phyloP scores from a whole-genome alignment of 192 early-diverging fungal species.

The Umbelopsis sp. region DNA sequence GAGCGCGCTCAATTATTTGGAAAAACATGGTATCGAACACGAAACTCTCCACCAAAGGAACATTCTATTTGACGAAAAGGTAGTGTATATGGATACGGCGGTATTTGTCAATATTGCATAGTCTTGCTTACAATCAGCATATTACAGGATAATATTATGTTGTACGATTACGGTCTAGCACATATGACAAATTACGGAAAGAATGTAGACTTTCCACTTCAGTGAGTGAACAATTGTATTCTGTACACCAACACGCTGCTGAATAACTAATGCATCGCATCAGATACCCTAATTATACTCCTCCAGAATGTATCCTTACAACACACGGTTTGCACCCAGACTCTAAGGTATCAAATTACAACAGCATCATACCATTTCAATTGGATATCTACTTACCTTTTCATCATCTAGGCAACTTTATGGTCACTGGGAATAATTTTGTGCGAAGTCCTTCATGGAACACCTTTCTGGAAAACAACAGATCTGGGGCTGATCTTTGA shows the following conservation, averaged over 20 bases:
- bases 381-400: not conserved
- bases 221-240: constrained; percentile 32
- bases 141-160: constrained; percentile 43
- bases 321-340: not conserved
- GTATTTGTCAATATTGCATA: not conserved
- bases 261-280: not conserved
- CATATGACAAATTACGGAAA: constrained; percentile 58
- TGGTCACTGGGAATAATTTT: constrained; percentile 60
- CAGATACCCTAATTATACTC: constrained; percentile 45
- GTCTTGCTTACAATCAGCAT: not conserved
- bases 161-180: constrained; percentile 58
- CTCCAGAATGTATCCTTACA: constrained; percentile 31
- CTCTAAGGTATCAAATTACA: constrained; percentile 4
- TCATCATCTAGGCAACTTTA: constrained; percentile 45
- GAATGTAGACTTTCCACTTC: constrained; percentile 64
- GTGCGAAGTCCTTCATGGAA: constrained; percentile 50
- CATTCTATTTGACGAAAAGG: constrained; percentile 52
- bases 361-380: too few species aligned
- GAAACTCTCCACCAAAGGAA: constrained; percentile 46
- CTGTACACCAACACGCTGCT: not conserved
- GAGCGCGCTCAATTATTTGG: constrained; percentile 50
- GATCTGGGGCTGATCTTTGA: constrained; percentile 51
- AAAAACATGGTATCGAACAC: constrained; percentile 48
- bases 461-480: constrained; percentile 56
- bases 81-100: not conserved